Evolutionary conservation across 2,329 filamentous ascomycete genomes (phyloP), one percentile per base, ranked within the genome.

Genomic region (Gnomoniopsis smithogilvyi): DNA sequence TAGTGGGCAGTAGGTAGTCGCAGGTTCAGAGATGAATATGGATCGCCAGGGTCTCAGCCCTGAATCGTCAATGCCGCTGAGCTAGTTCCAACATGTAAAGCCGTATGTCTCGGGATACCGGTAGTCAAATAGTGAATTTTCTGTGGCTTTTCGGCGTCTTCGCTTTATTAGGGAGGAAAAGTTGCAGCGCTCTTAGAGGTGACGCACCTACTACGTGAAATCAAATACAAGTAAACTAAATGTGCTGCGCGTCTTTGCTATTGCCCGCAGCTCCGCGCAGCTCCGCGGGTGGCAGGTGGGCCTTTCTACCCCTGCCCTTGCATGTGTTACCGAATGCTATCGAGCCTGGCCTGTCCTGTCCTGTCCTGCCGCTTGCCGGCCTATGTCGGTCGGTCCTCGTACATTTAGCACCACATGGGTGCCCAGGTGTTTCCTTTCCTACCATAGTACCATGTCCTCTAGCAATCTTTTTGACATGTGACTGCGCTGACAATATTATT

Each of bases 121-220:
- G 12, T 15, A 41, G 21, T n/a, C 11, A 36, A 21, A 26, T 19
- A 11, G 26, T 46, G n/a, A 22, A 33, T 21, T 46, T 54, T 34
- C 15, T 45, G 6, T 19, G 26, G 51, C 30, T 38, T 15, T 4
- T 15, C 10, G n/a, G n/a, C 26, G 26, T 30, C 26, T 30, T 30
- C 26, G 26, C 26, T 4, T 11, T 36, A 19, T 17, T n/a, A 11
- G 34, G 10, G 15, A 14, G 38, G 46, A 46, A 36, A 15, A 48
- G 33, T 55, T 51, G 43, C 21, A 30, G n/a, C n/a, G n/a, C n/a
- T n/a, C n/a, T 56, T 52, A 54, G 56, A 43, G 38, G 51, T 54
- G 59, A 55, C 59, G 59, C 59, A 58, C n/a, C n/a, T n/a, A n/a
- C n/a, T n/a, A n/a, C n/a, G n/a, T n/a, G n/a, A n/a, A n/a, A n/a